These are phyloP conservation scores for Schizothecium vesticola DNA, from an alignment of 495 filamentous ascomycete genomes.

Conservation along the genomic window DNA sequence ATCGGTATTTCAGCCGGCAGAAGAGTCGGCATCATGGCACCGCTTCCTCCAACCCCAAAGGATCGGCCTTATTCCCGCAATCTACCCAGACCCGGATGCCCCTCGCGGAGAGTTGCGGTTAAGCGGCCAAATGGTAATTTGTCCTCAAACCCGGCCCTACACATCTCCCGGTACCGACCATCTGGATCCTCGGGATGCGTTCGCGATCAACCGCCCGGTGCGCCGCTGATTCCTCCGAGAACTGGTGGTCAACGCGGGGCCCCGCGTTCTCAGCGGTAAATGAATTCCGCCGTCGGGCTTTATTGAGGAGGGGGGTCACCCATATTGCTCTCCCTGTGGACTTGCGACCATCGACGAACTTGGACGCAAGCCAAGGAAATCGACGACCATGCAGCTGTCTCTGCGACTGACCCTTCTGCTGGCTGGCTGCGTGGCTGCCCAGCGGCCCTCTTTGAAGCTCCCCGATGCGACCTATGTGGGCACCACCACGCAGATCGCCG, in stretches of 20 bases:
- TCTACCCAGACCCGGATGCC: not conserved
- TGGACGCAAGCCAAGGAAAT: not conserved
- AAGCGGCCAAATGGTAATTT: not conserved
- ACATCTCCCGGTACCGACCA: not conserved
- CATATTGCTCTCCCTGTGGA: not conserved
- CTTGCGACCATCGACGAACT: not conserved
- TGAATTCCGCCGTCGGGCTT: not conserved
- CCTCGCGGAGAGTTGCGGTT: not conserved
- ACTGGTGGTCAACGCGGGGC: not conserved
- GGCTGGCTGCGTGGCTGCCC: not conserved
- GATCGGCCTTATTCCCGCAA: not conserved
- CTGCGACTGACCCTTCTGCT: not conserved
- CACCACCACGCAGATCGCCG: conserved; percentile 2
- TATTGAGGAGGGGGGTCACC: not conserved
- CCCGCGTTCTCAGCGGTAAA: not conserved
- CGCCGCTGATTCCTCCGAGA: not conserved
- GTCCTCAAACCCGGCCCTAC: not conserved
- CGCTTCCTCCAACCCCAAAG: not conserved
- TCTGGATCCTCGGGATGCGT: not conserved
- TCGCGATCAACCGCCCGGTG: not conserved
- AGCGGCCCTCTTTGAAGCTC: not conserved
- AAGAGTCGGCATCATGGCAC: not conserved
- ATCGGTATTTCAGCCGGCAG: not conserved
- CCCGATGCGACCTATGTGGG: conserved; percentile 4
- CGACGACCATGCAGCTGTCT: not conserved